These are phyloP conservation scores for Gypsophila paniculata DNA, from an alignment of 179 eudicot genomes.

Conservation along the genomic window DNA sequence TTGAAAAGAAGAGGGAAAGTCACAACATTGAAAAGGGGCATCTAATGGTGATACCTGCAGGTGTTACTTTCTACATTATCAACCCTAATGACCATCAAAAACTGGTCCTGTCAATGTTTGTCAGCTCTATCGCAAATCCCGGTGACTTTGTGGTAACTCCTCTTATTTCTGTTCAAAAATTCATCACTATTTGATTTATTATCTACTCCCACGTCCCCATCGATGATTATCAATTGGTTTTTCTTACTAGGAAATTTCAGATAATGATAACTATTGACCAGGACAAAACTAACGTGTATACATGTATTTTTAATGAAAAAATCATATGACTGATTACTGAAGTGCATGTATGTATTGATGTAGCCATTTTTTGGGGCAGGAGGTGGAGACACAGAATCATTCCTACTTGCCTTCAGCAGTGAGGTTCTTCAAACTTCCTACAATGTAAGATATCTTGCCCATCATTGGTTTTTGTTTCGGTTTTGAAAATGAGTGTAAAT, in stretches of 20 bases:
- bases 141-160: slow-evolving; percentile 12
- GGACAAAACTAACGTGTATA: too few relatives aligned
- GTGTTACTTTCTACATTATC: slow-evolving; percentile 15
- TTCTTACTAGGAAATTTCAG: too few relatives aligned
- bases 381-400: slow-evolving; percentile 13
- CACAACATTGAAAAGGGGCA: slow-evolving; percentile 18
- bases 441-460: slow-evolving; percentile 7
- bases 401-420: slow-evolving; percentile 5
- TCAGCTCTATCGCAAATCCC: slow-evolving; percentile 1
- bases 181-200: not conserved
- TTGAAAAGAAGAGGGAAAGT: slow-evolving; percentile 8
- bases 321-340: not conserved
- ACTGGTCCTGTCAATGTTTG: slow-evolving; percentile 14
- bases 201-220: too few relatives aligned
- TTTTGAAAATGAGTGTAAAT: too few relatives aligned
- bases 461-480: too few relatives aligned
- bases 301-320: not conserved
- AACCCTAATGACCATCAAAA: not conserved
- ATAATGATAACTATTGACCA: too few relatives aligned
- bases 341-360: not conserved
- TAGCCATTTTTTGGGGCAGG: slow-evolving; percentile 16
- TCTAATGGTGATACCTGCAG: slow-evolving; percentile 16
- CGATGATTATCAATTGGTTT: too few relatives aligned
- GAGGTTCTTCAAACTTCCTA: slow-evolving; percentile 13
- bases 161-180: not conserved